A percentile compares a stretch with the other conserved stretches of the same genome.
phyloP scores from a whole-genome alignment of 2,329 filamentous ascomycete genomes.

The Metarhizium guizhouense region DNA sequence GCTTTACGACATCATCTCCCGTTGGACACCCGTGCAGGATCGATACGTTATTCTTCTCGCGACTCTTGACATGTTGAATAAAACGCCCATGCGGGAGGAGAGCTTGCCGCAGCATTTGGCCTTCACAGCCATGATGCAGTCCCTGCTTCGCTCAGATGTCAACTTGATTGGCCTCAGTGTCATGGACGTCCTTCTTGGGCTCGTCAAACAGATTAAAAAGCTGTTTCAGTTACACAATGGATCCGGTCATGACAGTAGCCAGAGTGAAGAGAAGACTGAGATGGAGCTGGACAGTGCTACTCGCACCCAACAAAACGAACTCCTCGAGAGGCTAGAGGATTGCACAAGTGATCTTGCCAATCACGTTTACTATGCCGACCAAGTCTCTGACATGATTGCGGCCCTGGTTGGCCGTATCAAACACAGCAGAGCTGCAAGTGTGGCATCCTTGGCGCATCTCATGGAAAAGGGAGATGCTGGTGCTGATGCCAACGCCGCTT shows the following conservation, averaged over 20 bases:
- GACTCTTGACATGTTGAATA: constrained; percentile 66
- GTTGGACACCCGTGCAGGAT: constrained; percentile 90
- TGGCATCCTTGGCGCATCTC: constrained; percentile 30
- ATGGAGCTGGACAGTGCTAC: constrained; percentile 21
- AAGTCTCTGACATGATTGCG: constrained; percentile 88
- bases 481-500: constrained; percentile 22
- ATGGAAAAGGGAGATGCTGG: constrained; percentile 35
- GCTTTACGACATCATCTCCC: constrained; percentile 69
- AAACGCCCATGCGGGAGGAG: constrained; percentile 59
- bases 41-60: constrained; percentile 84
- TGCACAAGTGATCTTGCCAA: constrained; percentile 89
- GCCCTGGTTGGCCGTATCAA: constrained; percentile 72
- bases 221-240: constrained; percentile 57
- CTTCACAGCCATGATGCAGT: constrained; percentile 69
- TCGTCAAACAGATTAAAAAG: constrained; percentile 75
- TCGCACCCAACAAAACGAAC: constrained; percentile 45
- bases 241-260: constrained; percentile 19
- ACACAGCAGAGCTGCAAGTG: constrained; percentile 41
- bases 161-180: constrained; percentile 94
- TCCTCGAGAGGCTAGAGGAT: constrained; percentile 63
- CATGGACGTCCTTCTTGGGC: constrained; percentile 82
- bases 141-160: constrained; percentile 75
- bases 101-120: constrained; percentile 66
- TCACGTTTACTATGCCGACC: constrained; percentile 94
- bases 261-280: constrained; percentile 25